Evolutionary conservation across 2,329 filamentous ascomycete genomes (phyloP), one percentile per base, ranked within the genome.

Genomic region (Colletotrichum siamense): DNA sequence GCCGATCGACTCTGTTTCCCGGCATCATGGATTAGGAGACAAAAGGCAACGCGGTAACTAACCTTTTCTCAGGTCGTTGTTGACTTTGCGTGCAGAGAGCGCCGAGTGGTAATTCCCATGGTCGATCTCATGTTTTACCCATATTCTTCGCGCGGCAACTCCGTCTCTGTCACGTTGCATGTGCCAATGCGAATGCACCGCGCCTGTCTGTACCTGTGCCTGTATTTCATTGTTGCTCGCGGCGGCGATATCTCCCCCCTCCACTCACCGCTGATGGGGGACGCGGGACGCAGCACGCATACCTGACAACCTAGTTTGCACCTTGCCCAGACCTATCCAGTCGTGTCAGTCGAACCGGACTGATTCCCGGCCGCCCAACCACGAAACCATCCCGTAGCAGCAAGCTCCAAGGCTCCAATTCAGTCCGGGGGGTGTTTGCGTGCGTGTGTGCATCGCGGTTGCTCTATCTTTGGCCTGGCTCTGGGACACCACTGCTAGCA

Each of bases 21-120:
- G 55, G 73, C 63, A 67, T 75, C 69, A 63, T 67, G 73, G 73
- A 75, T 72, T 52, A n/a, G 67, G 18, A 34, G 62, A 22, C 39
- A 22, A 67, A 69, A 72, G 36, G n/a, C 30, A 30, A n/a, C 61
- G n/a, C 24, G 61, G n/a, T 26, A 57, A 57, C 28, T 26, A 57
- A 57, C 34, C 44, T 32, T 34, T 63, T 49, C 49, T 26, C 69
- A 67, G n/a, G 64, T 55, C 63, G 30, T 39, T 32, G 2, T 75
- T 67, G 44, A 70, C 55, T 64, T 22, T 64, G 34, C 34, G 24
- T 52, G 24, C 7, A 32, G 18, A 71, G 32, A 67, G 30, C 55
- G 26, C 26, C 28, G 30, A 30, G 15, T 32, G 62, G 70, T 26
- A 64, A 69, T 69, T 73, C 57, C 73, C 70, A 67, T 73, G 32